These are phyloP conservation scores for Punica granatum DNA, from an alignment of 345 rosid genomes.

Conservation along the genomic window DNA sequence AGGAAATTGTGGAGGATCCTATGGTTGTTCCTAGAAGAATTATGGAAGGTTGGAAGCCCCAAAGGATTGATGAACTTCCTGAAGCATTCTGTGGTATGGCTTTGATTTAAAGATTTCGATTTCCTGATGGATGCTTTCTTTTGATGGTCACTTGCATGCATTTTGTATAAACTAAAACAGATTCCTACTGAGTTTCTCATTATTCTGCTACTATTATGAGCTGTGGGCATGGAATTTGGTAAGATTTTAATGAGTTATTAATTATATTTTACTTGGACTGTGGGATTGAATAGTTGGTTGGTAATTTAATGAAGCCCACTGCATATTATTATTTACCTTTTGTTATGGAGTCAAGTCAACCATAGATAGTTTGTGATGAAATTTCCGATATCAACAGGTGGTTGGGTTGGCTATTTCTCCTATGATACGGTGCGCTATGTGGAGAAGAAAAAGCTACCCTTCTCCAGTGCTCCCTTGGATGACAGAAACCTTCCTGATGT, in stretches of 20 bases:
- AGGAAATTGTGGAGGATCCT: conserved; percentile 87
- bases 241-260: neutral
- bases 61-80: conserved; percentile 74
- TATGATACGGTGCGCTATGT: conserved; percentile 87
- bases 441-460: conserved; percentile 85
- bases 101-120: conserved; percentile 5
- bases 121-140: neutral
- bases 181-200: neutral
- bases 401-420: conserved; percentile 96
- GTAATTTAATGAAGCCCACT: neutral
- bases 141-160: neutral
- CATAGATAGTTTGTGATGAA: neutral
- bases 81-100: conserved; percentile 75
- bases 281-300: neutral
- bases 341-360: neutral
- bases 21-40: conserved; percentile 76
- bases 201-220: neutral
- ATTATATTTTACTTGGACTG: neutral
- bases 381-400: conserved; percentile 39
- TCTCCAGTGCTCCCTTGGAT: conserved; percentile 61
- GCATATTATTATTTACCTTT: neutral
- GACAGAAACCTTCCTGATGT: conserved; percentile 90
- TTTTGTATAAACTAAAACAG: neutral
- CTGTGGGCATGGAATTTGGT: neutral
- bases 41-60: conserved; percentile 82